A percentile compares a stretch with the other conserved stretches of the same genome.
Evolutionary conservation across 495 filamentous ascomycete genomes (phyloP).

Genomic region (Aspergillus affinis): DNA sequence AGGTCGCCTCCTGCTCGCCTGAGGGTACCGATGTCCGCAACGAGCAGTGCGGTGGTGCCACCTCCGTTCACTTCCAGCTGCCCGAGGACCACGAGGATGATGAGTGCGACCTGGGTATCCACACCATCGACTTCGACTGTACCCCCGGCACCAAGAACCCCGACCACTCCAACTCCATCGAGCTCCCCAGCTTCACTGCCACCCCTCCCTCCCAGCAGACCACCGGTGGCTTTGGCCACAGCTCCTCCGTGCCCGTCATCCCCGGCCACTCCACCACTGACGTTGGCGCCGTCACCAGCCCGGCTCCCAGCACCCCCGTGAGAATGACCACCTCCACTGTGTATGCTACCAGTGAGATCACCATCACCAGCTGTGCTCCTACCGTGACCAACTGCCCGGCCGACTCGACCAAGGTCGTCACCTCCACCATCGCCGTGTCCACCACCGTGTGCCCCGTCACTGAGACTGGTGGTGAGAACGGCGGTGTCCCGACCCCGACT

Average conservation of each 20-base stretch:
- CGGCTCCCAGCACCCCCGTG: constrained; percentile 14
- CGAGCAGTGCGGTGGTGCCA: constrained; percentile 89
- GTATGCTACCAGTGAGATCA: constrained; percentile 56
- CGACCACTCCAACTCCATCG: constrained; percentile 15
- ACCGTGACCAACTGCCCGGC: constrained; percentile 61
- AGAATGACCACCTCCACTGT: constrained; percentile 57
- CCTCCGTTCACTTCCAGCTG: constrained; percentile 71
- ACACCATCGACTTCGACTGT: constrained; percentile 81
- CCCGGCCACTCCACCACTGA: constrained; percentile 7
- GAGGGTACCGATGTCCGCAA: constrained; percentile 70
- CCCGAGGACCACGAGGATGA: constrained; percentile 53
- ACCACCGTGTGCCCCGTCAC: constrained; percentile 61
- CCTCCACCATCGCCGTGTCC: constrained; percentile 55
- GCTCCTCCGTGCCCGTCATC: constrained; percentile 18
- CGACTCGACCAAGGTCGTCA: constrained; percentile 49
- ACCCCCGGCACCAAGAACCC: constrained; percentile 40
- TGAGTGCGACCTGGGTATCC: constrained; percentile 69
- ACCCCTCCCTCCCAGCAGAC: constrained; percentile 9
- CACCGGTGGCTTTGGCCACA: constrained; percentile 1
- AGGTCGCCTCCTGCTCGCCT: constrained; percentile 61
- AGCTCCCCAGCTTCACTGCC: constrained; percentile 21
- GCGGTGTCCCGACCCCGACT: constrained; percentile 7
- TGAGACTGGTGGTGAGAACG: constrained; percentile 22
- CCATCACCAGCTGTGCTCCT: constrained; percentile 57
- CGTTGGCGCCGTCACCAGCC: constrained; percentile 5